phyloP scores from a whole-genome alignment of 2,329 filamentous ascomycete species.

The Spiromastix sp. region DNA sequence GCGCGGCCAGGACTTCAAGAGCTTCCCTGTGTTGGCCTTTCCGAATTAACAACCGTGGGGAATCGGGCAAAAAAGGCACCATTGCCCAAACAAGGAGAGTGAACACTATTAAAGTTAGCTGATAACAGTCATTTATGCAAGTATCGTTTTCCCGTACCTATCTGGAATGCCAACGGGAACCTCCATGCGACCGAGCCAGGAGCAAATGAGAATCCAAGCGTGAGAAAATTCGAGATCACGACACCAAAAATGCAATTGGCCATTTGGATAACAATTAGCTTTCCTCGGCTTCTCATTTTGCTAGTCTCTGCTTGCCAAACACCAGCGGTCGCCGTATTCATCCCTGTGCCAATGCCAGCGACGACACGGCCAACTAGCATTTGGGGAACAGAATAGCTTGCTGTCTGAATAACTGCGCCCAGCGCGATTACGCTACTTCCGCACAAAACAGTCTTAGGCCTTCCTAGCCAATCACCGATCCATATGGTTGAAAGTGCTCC shows the following conservation, averaged over 20 bases:
- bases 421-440: slow-evolving; percentile 33
- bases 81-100: slow-evolving; percentile 15
- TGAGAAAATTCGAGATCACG: slow-evolving; percentile 34
- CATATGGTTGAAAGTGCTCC: slow-evolving; percentile 32
- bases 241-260: slow-evolving; percentile 28
- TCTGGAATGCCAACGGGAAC: slow-evolving; percentile 23
- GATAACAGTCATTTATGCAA: too few relatives aligned
- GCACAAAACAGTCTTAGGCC: slow-evolving; percentile 30
- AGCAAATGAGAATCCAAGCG: slow-evolving; percentile 32
- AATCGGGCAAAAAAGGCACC: slow-evolving; percentile 27
- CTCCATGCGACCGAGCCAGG: slow-evolving; percentile 23
- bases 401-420: slow-evolving; percentile 34
- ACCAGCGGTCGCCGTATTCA: slow-evolving; percentile 41
- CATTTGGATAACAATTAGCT: slow-evolving; percentile 24
- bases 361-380: slow-evolving; percentile 38
- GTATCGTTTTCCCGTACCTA: too few relatives aligned
- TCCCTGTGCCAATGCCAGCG: slow-evolving; percentile 36
- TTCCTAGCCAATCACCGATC: slow-evolving; percentile 36
- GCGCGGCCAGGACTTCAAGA: slow-evolving; percentile 12
- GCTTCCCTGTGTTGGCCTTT: slow-evolving; percentile 9
- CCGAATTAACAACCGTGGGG: slow-evolving; percentile 16
- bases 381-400: slow-evolving; percentile 30
- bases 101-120: slow-evolving; percentile 23
- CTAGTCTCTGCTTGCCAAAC: slow-evolving; percentile 36
- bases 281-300: slow-evolving; percentile 31